Percentiles rank a stretch among this genome's conserved stretches.
phyloP scores from a whole-genome alignment of 2,329 filamentous ascomycete species.

The Alternaria brassicicola region DNA sequence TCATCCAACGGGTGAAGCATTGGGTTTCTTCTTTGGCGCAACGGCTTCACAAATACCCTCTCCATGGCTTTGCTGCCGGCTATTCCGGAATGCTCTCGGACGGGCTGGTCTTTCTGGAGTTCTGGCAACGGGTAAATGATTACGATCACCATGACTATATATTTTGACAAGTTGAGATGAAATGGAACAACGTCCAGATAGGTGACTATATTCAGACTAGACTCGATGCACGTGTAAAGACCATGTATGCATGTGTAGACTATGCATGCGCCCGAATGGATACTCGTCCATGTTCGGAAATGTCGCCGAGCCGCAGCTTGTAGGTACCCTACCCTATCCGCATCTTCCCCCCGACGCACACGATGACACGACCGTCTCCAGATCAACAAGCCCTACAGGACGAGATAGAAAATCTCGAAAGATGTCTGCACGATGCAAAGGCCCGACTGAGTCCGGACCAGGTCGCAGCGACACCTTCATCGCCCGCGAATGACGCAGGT shows the following conservation, averaged over 20 bases:
- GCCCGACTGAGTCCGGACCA: slow-evolving; percentile 52
- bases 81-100: background rate
- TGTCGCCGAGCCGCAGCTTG: slow-evolving; percentile 29
- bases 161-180: slow-evolving; percentile 2
- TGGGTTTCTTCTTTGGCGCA: background rate
- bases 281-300: slow-evolving; percentile 16
- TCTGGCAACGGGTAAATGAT: slow-evolving; percentile 4
- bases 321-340: slow-evolving; percentile 5
- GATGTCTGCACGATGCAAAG: slow-evolving; percentile 55
- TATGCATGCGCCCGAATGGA: slow-evolving; percentile 2
- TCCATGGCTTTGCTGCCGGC: background rate
- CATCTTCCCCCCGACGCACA: slow-evolving; percentile 18
- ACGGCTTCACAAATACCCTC: slow-evolving; percentile 3
- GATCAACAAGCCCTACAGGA: slow-evolving; percentile 45
- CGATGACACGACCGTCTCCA: slow-evolving; percentile 34
- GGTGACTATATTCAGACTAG: background rate
- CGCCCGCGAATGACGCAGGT: slow-evolving; percentile 25
- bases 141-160: slow-evolving; percentile 22
- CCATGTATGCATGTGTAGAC: background rate
- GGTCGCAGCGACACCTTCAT: slow-evolving; percentile 8
- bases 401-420: slow-evolving; percentile 66
- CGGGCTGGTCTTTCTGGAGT: slow-evolving; percentile 1
- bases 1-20: background rate
- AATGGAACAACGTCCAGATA: background rate
- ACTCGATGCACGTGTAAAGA: background rate